phyloP scores from a whole-genome alignment of 352 stramenopile species.

The Thalassiosira oceanica region DNA sequence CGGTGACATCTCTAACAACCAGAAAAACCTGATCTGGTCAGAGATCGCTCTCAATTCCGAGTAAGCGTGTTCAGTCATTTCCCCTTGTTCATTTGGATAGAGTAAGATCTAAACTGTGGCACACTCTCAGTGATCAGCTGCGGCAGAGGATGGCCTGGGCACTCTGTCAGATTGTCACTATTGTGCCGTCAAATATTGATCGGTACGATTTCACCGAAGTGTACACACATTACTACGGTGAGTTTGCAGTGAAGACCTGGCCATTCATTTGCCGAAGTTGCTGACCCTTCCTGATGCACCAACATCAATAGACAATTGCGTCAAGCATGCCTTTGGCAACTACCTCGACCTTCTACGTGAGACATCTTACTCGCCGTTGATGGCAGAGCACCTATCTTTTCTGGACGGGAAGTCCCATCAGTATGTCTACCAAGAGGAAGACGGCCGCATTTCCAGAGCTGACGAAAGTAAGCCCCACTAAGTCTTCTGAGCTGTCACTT shows the following conservation, averaged over 20 bases:
- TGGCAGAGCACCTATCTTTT: constrained; percentile 69
- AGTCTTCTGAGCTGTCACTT: constrained; percentile 7
- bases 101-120: too few relatives aligned
- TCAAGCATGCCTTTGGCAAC: constrained; percentile 74
- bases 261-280: too few relatives aligned
- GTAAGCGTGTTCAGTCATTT: too few relatives aligned
- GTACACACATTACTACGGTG: constrained; percentile 55
- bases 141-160: constrained; percentile 46
- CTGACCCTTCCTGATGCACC: too few relatives aligned
- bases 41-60: too few relatives aligned
- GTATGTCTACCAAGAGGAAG: constrained; percentile 48
- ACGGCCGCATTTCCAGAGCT: constrained; percentile 21
- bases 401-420: constrained; percentile 47
- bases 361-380: constrained; percentile 39
- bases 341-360: constrained; percentile 68
- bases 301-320: constrained; percentile 81
- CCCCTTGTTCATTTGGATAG: too few relatives aligned
- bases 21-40: too few relatives aligned
- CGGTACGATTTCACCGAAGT: too few relatives aligned
- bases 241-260: too few relatives aligned
- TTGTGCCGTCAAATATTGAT: constrained; percentile 4
- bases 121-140: constrained; percentile 64
- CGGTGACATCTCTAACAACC: constrained; percentile 22
- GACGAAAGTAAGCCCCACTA: constrained; percentile 52
- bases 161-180: constrained; percentile 31